A percentile compares a stretch with the other conserved stretches of the same genome.
These are phyloP conservation scores for Rhynchospora tenuis DNA, from an alignment of 176 grass and related monocot species.

Conservation along the genomic window DNA sequence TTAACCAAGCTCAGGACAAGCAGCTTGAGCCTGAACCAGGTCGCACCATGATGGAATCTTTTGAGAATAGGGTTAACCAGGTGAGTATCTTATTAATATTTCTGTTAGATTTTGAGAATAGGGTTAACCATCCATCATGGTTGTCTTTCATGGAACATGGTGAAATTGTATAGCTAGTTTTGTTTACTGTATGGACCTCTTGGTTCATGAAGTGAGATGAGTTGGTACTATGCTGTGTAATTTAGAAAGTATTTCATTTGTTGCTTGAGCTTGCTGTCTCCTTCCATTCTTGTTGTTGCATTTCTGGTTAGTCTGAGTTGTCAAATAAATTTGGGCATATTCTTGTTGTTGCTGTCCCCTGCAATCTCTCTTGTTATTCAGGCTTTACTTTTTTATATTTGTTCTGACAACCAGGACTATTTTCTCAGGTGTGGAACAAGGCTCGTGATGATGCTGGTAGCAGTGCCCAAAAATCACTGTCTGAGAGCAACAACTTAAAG, in stretches of 20 bases:
- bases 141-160: neutral
- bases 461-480: conserved; percentile 94
- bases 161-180: neutral
- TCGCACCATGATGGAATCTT: too few species aligned
- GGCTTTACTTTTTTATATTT: neutral
- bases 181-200: neutral
- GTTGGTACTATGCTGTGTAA: neutral
- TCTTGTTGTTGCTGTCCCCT: neutral
- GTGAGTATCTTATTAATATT: conserved; percentile 30
- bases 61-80: too few species aligned
- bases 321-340: neutral
- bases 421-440: conserved; percentile 82
- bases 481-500: too few species aligned
- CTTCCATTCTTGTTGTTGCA: neutral
- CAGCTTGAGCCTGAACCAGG: too few species aligned
- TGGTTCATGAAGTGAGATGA: neutral
- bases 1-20: too few species aligned
- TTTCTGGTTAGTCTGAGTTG: neutral
- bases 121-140: neutral
- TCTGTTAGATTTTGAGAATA: neutral
- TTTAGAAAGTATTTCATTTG: neutral
- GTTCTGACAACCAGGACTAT: neutral
- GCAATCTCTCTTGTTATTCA: neutral
- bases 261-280: neutral
- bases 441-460: conserved; percentile 99